Conservation (phyloP, 2,329 filamentous ascomycete species). For the Arthroderma sp. region DNA sequence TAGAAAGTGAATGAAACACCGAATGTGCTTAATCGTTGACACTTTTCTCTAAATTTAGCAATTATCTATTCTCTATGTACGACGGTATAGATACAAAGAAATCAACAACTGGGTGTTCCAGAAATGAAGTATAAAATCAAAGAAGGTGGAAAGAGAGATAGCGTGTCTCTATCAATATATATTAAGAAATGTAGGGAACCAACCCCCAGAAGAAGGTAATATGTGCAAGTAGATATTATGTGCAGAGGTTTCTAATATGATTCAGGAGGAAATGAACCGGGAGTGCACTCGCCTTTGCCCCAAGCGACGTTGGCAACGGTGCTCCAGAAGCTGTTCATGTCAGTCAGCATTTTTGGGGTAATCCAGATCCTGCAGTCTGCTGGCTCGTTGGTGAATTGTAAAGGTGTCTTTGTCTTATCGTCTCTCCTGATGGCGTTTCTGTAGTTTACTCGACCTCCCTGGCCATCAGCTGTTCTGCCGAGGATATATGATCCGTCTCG, state of each 20-base stretch:
- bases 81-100: too few relatives aligned
- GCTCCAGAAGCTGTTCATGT: constrained; percentile 42
- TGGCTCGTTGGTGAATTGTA: constrained; percentile 49
- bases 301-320: constrained; percentile 27
- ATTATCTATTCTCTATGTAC: too few relatives aligned
- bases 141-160: too few relatives aligned
- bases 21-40: too few relatives aligned
- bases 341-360: constrained; percentile 39
- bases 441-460: constrained; percentile 30
- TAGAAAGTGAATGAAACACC: too few relatives aligned
- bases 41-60: too few relatives aligned
- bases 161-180: too few relatives aligned
- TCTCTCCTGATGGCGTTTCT: constrained; percentile 33
- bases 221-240: too few relatives aligned
- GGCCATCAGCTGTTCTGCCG: constrained; percentile 8
- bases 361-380: constrained; percentile 51
- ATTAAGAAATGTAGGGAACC: too few relatives aligned
- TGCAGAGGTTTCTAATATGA: not conserved
- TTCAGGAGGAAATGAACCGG: constrained; percentile 2
- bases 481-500: constrained; percentile 8
- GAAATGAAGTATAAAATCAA: too few relatives aligned
- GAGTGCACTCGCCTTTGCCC: constrained; percentile 25
- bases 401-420: constrained; percentile 32
- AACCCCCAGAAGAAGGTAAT: too few relatives aligned
- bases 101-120: too few relatives aligned